These are phyloP conservation scores for Populus tremula DNA, from an alignment of 345 rosid species.

Conservation along the genomic window DNA sequence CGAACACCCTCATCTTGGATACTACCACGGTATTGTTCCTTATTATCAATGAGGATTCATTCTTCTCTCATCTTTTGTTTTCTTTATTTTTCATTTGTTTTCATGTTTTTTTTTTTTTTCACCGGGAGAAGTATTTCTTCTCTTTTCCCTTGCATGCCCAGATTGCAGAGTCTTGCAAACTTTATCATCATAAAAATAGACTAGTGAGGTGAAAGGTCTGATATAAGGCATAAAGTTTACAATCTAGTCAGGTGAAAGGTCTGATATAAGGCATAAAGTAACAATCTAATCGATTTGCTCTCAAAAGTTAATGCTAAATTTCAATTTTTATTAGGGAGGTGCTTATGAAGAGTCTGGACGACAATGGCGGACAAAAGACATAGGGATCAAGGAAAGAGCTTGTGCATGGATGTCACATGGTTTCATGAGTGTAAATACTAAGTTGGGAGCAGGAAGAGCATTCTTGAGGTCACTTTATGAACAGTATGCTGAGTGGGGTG, in stretches of 20 bases:
- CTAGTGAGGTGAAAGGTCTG: not conserved
- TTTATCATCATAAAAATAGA: not conserved
- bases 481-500: conserved; percentile 90
- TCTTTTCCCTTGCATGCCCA: not conserved
- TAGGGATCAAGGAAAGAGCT: conserved; percentile 74
- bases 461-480: conserved; percentile 80
- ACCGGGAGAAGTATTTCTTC: not conserved
- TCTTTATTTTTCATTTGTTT: not conserved
- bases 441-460: conserved; percentile 71
- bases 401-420: conserved; percentile 93
- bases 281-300: not conserved
- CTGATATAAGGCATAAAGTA: not conserved
- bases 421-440: conserved; percentile 83
- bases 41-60: not conserved
- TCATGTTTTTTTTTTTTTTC: no score
- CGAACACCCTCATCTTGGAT: conserved; percentile 72
- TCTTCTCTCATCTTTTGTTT: not conserved
- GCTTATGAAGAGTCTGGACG: conserved; percentile 55
- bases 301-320: not conserved
- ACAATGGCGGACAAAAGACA: conserved; percentile 73
- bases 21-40: conserved; percentile 40
- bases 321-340: conserved; percentile 47
- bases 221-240: not conserved
- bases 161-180: not conserved
- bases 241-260: not conserved